These are phyloP conservation scores for Cyclocybe aegerita DNA, from an alignment of 768 basidiomycete species.

Conservation along the genomic window DNA sequence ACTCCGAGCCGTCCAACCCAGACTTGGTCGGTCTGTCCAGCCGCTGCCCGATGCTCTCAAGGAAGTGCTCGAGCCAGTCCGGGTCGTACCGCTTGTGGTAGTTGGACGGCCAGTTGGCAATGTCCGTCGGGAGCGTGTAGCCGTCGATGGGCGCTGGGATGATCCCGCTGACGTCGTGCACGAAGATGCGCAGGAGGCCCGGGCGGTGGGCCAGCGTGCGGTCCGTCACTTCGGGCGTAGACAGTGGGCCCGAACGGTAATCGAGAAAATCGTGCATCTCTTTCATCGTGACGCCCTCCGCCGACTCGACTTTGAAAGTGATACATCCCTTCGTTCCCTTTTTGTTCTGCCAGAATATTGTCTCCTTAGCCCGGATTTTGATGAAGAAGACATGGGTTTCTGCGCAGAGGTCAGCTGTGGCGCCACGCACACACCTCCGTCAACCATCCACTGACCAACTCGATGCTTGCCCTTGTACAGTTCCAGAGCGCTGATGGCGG, in stretches of 20 bases:
- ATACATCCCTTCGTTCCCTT: constrained; percentile 5
- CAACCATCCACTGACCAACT: constrained; percentile 6
- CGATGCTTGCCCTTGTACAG: constrained; percentile 10
- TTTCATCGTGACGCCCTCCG: constrained; percentile 13
- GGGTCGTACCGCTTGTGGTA: constrained; percentile 13
- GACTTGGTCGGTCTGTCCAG: background rate
- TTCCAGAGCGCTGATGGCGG: constrained; percentile 15
- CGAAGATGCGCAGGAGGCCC: constrained; percentile 13
- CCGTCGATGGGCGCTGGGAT: constrained; percentile 13
- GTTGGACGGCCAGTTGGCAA: constrained; percentile 12
- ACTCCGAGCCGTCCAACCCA: background rate
- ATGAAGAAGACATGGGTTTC: constrained; percentile 13
- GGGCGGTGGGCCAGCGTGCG: constrained; percentile 13
- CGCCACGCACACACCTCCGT: too few species aligned
- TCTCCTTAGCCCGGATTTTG: constrained; percentile 12
- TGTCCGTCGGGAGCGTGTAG: constrained; percentile 15
- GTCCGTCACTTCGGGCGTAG: constrained; percentile 11
- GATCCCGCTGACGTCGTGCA: constrained; percentile 13
- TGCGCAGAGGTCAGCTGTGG: background rate
- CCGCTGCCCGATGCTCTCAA: constrained; percentile 13
- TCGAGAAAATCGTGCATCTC: constrained; percentile 15
- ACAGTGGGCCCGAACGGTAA: constrained; percentile 10
- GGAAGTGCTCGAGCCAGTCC: constrained; percentile 8
- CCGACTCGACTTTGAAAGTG: constrained; percentile 10
- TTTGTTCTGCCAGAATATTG: constrained; percentile 8